Percentiles rank a stretch among this genome's conserved stretches.
Conservation (phyloP, 2,329 filamentous ascomycete genomes). For the Pestalotiopsis fici region DNA sequence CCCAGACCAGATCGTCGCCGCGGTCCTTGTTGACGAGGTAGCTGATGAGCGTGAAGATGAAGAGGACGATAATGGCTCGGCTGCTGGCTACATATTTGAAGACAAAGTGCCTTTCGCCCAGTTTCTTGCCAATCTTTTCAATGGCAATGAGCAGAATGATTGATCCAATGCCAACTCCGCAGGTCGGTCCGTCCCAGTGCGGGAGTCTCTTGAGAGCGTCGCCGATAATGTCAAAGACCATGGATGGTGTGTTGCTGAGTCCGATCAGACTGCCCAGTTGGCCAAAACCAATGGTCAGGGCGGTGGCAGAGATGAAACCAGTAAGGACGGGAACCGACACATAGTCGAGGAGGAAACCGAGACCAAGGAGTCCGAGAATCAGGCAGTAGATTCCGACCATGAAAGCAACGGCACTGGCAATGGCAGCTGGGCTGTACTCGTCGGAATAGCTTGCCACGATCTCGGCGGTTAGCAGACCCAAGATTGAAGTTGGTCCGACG, state of each 20-base stretch:
- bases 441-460: slow-evolving; percentile 54
- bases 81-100: slow-evolving; percentile 62
- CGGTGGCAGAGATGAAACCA: slow-evolving; percentile 67
- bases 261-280: slow-evolving; percentile 64
- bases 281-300: slow-evolving; percentile 66
- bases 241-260: slow-evolving; percentile 47
- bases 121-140: slow-evolving; percentile 58
- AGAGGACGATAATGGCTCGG: slow-evolving; percentile 59
- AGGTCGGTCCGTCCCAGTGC: slow-evolving; percentile 57
- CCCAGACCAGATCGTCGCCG: slow-evolving; percentile 52
- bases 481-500: slow-evolving; percentile 64
- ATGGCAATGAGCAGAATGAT: slow-evolving; percentile 58
- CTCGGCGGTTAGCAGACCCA: slow-evolving; percentile 64
- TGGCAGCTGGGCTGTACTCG: slow-evolving; percentile 54
- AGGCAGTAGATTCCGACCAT: slow-evolving; percentile 64
- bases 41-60: slow-evolving; percentile 64
- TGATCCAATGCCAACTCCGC: slow-evolving; percentile 58
- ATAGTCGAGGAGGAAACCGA: slow-evolving; percentile 67
- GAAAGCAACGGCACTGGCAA: slow-evolving; percentile 63
- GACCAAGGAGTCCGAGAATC: slow-evolving; percentile 59
- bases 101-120: slow-evolving; percentile 57
- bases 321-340: slow-evolving; percentile 65
- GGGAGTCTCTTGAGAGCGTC: slow-evolving; percentile 59
- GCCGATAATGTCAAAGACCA: slow-evolving; percentile 58
- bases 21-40: slow-evolving; percentile 61